Conservation (phyloP, 129 eudicot genomes). For the Escallonia herrerae region DNA sequence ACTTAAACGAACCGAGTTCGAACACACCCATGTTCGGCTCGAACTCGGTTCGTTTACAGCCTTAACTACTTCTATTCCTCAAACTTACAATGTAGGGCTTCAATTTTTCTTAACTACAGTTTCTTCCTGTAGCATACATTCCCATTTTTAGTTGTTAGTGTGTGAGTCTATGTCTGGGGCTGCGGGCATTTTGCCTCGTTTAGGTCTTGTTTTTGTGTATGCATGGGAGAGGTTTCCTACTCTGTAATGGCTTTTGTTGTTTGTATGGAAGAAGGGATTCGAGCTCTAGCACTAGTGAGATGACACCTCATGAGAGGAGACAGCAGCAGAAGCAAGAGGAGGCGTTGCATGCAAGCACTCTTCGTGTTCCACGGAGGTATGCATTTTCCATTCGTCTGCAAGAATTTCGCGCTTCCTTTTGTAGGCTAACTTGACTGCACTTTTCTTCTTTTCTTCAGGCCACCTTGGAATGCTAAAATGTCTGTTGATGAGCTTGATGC, state of each 20-base stretch:
- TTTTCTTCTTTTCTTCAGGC: slow-evolving; percentile 36
- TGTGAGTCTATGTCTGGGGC: no score
- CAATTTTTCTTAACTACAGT: no score
- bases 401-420: neutral
- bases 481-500: slow-evolving; percentile 86
- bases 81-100: no score
- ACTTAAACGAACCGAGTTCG: no score
- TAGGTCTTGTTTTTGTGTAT: no score
- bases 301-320: slow-evolving; percentile 62
- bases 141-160: no score
- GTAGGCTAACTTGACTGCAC: neutral
- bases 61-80: no score
- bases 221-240: no score
- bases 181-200: no score
- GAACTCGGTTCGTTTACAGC: no score
- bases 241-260: slow-evolving; percentile 15
- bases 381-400: neutral
- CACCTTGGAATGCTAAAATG: slow-evolving; percentile 76
- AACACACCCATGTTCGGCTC: no score
- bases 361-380: slow-evolving; percentile 90
- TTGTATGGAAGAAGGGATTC: slow-evolving; percentile 44
- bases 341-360: slow-evolving; percentile 88
- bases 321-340: slow-evolving; percentile 76
- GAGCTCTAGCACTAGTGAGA: slow-evolving; percentile 39
- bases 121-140: no score